Evolutionary conservation across 2,329 filamentous ascomycete species (phyloP).

Genomic region (Colletotrichum trifolii): DNA sequence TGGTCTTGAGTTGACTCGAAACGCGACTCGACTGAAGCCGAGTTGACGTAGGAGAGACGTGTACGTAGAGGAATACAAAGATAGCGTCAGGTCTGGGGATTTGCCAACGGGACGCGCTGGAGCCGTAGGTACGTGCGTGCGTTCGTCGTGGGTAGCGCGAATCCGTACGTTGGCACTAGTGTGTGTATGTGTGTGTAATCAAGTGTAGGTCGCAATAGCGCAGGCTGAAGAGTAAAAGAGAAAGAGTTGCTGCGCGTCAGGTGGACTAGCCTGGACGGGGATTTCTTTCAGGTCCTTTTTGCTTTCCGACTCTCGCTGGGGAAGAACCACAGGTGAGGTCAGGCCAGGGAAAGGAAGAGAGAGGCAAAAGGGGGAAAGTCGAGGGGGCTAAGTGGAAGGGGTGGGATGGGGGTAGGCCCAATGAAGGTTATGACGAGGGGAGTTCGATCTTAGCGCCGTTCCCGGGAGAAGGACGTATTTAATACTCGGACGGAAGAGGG

Average conservation of each 20-base stretch:
- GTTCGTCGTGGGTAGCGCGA: slow-evolving; percentile 8
- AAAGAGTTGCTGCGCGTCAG: slow-evolving; percentile 16
- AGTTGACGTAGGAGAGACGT: neutral
- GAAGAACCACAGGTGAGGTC: slow-evolving; percentile 19
- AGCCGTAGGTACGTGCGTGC: slow-evolving; percentile 12
- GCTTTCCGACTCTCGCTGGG: slow-evolving; percentile 10
- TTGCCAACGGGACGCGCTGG: neutral
- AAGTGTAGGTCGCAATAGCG: slow-evolving; percentile 12
- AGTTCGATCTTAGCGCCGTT: slow-evolving; percentile 39
- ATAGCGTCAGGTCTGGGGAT: neutral
- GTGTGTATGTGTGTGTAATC: too few species aligned
- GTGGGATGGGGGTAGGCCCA: slow-evolving; percentile 37
- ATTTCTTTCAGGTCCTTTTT: neutral
- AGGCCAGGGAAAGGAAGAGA: slow-evolving; percentile 23
- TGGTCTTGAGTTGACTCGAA: neutral
- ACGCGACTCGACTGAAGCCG: neutral
- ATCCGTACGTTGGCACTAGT: neutral
- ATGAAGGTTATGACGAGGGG: slow-evolving; percentile 39
- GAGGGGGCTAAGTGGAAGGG: slow-evolving; percentile 5
- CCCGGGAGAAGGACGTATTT: slow-evolving; percentile 38
- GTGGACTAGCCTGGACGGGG: slow-evolving; percentile 19
- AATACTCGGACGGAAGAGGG: slow-evolving; percentile 37
- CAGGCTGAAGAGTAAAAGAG: slow-evolving; percentile 5
- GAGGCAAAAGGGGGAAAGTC: slow-evolving; percentile 9
- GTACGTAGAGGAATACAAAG: neutral